Evolutionary conservation across 108 stramenopile species (phyloP), one percentile per base, ranked within the genome.

Genomic region (Craspedostauros australis): DNA sequence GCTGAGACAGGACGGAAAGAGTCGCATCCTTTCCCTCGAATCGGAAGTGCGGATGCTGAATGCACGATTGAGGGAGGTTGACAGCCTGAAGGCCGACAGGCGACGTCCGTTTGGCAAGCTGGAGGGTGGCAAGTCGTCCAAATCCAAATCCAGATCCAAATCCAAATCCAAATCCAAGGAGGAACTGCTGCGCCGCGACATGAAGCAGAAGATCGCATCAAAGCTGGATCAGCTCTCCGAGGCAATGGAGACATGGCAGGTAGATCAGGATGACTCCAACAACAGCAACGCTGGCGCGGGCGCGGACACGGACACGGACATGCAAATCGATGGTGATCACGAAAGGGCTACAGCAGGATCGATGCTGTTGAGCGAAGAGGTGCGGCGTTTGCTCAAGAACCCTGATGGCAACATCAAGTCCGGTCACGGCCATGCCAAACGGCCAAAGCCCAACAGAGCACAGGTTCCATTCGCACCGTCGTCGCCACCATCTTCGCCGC

Each of bases 131-230:
- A 21, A 41, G 28, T 49, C 42, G 5, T 34, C 53, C 1, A n/a
- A n/a, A n/a, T n/a, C n/a, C n/a, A n/a, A n/a, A n/a, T n/a, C n/a
- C n/a, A n/a, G n/a, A n/a, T n/a, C n/a, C n/a, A n/a, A n/a, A n/a
- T n/a, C n/a, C n/a, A n/a, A n/a, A n/a, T 56, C 74, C 5, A 39
- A 55, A 8, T 57, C 88, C 6, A 83, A 82, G 43, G 86, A 92
- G 53, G 91, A 86, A 55, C 64, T 75, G 9, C 88, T 75, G 52
- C 65, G 91, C 21, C 88, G 84, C 41, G 84, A 92, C 46, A 92
- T 88, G 82, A 73, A 88, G 63, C 33, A 54, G 4, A 92, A 79
- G 54, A 86, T 88, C 53, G 51, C 64, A 8, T 33, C 77, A 1
- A 84, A 88, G 51, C 71, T 88, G 24, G 75, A 73, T 24, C 63